Evolutionary conservation across 257 asterid genomes (phyloP).

Genomic region (Penstemon eatonii): DNA sequence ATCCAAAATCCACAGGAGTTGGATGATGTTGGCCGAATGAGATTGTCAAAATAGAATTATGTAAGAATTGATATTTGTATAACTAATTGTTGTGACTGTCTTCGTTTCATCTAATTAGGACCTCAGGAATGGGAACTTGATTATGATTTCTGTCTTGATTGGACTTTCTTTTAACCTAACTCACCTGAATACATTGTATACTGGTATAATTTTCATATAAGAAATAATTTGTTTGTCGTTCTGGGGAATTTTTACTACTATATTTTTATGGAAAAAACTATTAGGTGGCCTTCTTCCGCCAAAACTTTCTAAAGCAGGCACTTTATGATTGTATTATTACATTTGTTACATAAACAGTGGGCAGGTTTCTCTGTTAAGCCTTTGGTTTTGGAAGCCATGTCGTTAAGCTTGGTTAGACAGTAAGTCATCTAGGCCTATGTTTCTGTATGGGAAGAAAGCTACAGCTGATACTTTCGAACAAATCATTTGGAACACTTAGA

Average conservation of each 20-base stretch:
- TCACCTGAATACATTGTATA: neutral
- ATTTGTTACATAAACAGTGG: too few relatives aligned
- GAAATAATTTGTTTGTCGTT: neutral
- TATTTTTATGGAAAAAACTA: neutral
- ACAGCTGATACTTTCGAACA: neutral
- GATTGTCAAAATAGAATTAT: neutral
- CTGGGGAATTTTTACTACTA: neutral
- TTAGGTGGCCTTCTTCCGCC: neutral
- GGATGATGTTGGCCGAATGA: neutral
- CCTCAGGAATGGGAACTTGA: neutral
- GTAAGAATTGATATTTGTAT: neutral
- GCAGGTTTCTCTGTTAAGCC: neutral
- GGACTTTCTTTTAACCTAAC: neutral
- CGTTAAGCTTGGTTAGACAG: too few relatives aligned
- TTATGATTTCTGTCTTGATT: neutral
- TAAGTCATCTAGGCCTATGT: neutral
- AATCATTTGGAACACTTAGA: neutral
- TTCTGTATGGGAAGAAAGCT: neutral
- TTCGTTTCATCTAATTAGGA: neutral
- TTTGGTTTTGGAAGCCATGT: neutral
- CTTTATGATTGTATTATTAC: neutral
- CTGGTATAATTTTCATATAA: slow-evolving; percentile 1
- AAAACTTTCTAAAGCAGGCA: neutral
- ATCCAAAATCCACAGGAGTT: neutral
- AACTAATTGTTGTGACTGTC: neutral